Percentiles rank a stretch among this genome's conserved stretches.
Conservation (phyloP, 768 basidiomycete genomes). For the Fibroporia radiculosa region DNA sequence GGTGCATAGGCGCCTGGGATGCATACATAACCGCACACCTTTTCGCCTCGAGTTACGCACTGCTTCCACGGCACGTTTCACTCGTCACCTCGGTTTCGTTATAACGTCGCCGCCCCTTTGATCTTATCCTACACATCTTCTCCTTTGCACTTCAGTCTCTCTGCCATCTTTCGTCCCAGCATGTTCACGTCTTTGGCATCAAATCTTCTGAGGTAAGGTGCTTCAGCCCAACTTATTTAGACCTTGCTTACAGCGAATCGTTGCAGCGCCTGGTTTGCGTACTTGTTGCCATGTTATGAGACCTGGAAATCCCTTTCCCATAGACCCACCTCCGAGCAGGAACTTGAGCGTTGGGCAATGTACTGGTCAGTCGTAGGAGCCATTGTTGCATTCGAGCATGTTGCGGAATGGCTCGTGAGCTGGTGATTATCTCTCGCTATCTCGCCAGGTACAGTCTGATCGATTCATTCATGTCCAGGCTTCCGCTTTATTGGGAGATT, state of each 20-base stretch:
- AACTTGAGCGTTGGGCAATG: conserved; percentile 48
- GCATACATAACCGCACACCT: too few relatives aligned
- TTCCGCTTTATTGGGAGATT: conserved; percentile 72
- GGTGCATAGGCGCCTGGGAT: too few relatives aligned
- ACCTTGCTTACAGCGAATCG: neutral
- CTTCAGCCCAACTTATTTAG: conserved; percentile 9
- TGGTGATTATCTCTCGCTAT: conserved; percentile 36
- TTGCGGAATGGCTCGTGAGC: conserved; percentile 55
- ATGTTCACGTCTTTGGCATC: conserved; percentile 47
- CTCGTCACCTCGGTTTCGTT: neutral
- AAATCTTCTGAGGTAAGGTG: conserved; percentile 38
- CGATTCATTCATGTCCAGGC: conserved; percentile 30
- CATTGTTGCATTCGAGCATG: conserved; percentile 55
- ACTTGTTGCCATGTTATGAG: conserved; percentile 52
- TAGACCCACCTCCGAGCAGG: conserved; percentile 40
- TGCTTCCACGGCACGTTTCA: too few relatives aligned
- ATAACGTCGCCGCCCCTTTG: neutral
- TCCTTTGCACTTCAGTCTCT: neutral
- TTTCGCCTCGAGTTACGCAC: too few relatives aligned
- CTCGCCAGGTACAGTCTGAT: conserved; percentile 9
- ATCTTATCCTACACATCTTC: neutral
- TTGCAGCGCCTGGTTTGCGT: conserved; percentile 63
- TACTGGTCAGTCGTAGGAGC: conserved; percentile 61
- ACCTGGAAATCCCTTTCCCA: conserved; percentile 63
- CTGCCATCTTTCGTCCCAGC: neutral